Evolutionary conservation across 2,329 filamentous ascomycete genomes (phyloP), one percentile per base, ranked within the genome.

Genomic region (Penicillium brevicompactum): DNA sequence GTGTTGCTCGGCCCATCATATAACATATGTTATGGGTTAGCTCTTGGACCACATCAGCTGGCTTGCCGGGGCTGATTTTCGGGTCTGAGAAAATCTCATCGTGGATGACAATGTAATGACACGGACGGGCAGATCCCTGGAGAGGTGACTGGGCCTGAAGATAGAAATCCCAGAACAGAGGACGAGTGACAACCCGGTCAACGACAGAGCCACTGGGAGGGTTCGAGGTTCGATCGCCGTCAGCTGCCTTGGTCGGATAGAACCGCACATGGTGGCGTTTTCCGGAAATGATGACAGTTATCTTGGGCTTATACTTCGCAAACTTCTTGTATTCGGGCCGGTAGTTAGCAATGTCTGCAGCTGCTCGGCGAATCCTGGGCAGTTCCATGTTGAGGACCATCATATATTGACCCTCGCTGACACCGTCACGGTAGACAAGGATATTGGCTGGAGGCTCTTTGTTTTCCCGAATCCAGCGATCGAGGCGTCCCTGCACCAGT

Each of bases 221-320:
- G 60, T 94, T 95, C 22, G 82, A 82, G 0, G 81, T 85, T 11
- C 72, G 74, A 55, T 81, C 78, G 0, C 77, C 76, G 1, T 81
- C 78, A 0, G 67, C 52, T 2, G 74, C 60, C 1, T 77, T 72
- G 0, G 86, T 87, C 0, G 90, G 89, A 67, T 87, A 96, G 73
- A 96, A 94, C 0, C 92, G 85, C 0, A 90, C 93, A 62, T 95
- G 87, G 59, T 96, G 92, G 0, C 92, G 84, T 76, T 96, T 96
- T 16, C 91, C 90, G 0, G 91, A 91, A 4, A 96, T 82, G 24
- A 95, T 77, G 43, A 96, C 81, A 0, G 87, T 81, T 13, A 96
- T 78, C 44, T 82, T 84, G 0, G 90, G 88, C 5, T 74, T 58
- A 0, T 67, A 66, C 3, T n/a, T 7, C 34, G 6, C 11, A n/a